Conservation (phyloP, 2,329 filamentous ascomycete species). For the Blumeria graminis region DNA sequence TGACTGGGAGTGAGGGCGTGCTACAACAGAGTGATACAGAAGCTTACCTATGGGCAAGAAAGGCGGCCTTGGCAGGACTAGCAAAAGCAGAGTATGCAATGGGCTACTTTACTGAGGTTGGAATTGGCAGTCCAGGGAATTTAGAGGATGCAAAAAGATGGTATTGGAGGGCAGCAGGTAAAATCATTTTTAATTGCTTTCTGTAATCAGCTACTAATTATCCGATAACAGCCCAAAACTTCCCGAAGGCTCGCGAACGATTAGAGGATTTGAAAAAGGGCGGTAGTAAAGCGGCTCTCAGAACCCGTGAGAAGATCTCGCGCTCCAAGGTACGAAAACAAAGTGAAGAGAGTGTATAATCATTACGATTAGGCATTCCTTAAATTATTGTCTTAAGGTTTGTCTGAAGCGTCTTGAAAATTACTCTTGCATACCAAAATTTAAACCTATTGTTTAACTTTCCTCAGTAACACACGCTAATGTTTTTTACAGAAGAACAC, state of each 20-base stretch:
- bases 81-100: conserved; percentile 95
- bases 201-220: conserved; percentile 1
- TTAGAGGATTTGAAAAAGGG: conserved; percentile 76
- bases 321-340: conserved; percentile 21
- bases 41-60: conserved; percentile 89
- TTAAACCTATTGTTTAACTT: too few species aligned
- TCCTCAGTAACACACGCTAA: too few species aligned
- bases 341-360: too few species aligned
- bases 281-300: conserved; percentile 43
- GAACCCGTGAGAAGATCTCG: conserved; percentile 54
- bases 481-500: too few species aligned
- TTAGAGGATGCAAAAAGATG: conserved; percentile 90
- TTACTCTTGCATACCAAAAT: too few species aligned
- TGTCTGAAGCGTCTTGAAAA: too few species aligned
- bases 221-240: conserved; percentile 51
- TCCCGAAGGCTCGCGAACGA: conserved; percentile 75
- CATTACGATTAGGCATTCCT: too few species aligned
- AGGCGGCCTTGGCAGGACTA: conserved; percentile 67
- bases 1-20: conserved; percentile 74
- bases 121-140: conserved; percentile 68
- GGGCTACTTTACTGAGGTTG: conserved; percentile 91
- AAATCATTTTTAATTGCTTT: conserved; percentile 20
- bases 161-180: conserved; percentile 94
- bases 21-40: conserved; percentile 83
- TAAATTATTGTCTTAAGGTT: too few species aligned